A percentile compares a stretch with the other conserved stretches of the same genome.
These are phyloP conservation scores for Lizanozyma gosingica DNA, from an alignment of 1,139 yeast genomes.

Conservation along the genomic window DNA sequence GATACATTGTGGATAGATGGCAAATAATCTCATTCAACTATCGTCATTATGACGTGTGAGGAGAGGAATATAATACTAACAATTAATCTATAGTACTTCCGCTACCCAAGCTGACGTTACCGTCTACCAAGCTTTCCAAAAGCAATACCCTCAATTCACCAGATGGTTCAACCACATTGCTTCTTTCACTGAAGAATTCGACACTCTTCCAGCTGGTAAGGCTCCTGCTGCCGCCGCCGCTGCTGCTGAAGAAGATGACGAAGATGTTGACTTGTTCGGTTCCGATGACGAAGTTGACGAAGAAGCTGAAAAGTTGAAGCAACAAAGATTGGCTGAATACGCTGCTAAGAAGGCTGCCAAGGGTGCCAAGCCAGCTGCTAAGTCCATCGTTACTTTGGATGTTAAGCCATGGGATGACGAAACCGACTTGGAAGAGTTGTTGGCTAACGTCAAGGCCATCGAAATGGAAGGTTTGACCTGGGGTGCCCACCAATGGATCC, in stretches of 20 bases:
- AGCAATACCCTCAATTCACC: conserved; percentile 86
- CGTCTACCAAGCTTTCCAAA: conserved; percentile 91
- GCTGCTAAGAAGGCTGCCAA: conserved; percentile 95
- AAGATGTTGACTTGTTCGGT: conserved; percentile 90
- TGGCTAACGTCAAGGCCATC: conserved; percentile 76
- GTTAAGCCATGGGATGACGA: conserved; percentile 99
- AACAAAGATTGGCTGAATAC: conserved; percentile 95
- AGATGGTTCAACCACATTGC: conserved; percentile 99
- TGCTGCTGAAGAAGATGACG: conserved; percentile 73
- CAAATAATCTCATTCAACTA: no score
- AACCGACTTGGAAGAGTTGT: conserved; percentile 84
- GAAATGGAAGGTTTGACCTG: conserved; percentile 90
- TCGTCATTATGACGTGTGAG: not conserved
- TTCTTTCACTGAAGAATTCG: conserved; percentile 80
- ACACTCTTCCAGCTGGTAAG: conserved; percentile 70
- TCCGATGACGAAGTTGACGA: conserved; percentile 86
- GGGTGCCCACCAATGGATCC: conserved; percentile 97
- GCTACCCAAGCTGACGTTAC: conserved; percentile 96
- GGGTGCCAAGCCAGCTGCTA: conserved; percentile 98
- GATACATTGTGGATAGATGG: not conserved
- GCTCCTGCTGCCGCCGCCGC: conserved; percentile 49
- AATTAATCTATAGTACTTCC: conserved; percentile 42
- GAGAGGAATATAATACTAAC: conserved; percentile 25
- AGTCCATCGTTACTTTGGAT: conserved; percentile 91
- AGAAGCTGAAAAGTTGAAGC: conserved; percentile 94